phyloP scores from a whole-genome alignment of 352 stramenopile species.

The Globisporangium perplexum region DNA sequence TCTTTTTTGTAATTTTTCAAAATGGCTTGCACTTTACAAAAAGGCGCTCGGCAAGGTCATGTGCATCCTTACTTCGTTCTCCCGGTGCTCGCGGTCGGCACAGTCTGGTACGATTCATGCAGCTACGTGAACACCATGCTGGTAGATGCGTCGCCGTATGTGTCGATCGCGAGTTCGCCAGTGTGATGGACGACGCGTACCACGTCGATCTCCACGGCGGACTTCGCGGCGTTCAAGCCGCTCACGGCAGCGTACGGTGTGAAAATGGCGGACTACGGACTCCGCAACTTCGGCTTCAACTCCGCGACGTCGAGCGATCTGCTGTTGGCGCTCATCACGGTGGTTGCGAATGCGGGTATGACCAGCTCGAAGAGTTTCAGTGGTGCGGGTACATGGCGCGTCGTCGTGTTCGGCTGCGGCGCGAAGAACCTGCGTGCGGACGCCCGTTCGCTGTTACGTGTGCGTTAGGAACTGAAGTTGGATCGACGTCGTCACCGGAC shows the following conservation, averaged over 20 bases:
- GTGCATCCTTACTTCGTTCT: constrained; percentile 76
- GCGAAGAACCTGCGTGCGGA: constrained; percentile 27
- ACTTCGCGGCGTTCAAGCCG: constrained; percentile 33
- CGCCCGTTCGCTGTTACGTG: constrained; percentile 45
- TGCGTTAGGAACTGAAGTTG: neutral
- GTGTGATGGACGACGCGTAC: constrained; percentile 60
- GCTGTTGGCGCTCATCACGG: constrained; percentile 31
- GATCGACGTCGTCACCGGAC: constrained; percentile 14
- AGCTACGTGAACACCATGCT: constrained; percentile 81
- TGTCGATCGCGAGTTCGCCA: constrained; percentile 55
- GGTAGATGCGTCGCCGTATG: constrained; percentile 64
- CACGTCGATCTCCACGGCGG: constrained; percentile 25
- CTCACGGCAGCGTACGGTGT: constrained; percentile 36
- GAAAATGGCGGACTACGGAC: constrained; percentile 40
- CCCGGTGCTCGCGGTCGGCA: constrained; percentile 63
- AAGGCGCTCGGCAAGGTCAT: constrained; percentile 64
- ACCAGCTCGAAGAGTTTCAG: constrained; percentile 20
- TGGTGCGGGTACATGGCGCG: constrained; percentile 42
- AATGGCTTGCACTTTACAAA: too few relatives aligned
- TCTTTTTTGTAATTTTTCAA: too few relatives aligned
- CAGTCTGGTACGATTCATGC: constrained; percentile 77
- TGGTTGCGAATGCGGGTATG: constrained; percentile 16
- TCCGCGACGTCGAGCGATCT: constrained; percentile 40
- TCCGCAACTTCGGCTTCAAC: constrained; percentile 64
- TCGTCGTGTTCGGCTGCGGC: constrained; percentile 18